phyloP scores from a whole-genome alignment of 108 stramenopile species.

The Asterionellopsis glacialis region DNA sequence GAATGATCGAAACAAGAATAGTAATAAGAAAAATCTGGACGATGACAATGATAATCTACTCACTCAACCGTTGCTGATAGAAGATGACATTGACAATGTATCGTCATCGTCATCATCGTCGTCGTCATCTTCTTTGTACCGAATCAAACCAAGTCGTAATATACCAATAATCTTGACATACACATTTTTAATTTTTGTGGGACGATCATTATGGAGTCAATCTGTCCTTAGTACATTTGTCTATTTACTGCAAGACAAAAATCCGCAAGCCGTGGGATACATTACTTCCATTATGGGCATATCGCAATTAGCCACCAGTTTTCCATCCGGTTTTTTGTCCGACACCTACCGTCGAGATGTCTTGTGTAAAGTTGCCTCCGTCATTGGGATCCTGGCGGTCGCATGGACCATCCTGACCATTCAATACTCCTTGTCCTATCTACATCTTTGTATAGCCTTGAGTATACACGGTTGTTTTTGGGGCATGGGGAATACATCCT shows the following conservation, averaged over 20 bases:
- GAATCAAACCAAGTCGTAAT: conserved; percentile 13
- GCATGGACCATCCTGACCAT: conserved; percentile 16
- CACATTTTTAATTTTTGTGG: conserved; percentile 34
- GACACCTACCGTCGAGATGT: conserved; percentile 41
- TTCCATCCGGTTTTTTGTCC: conserved; percentile 41
- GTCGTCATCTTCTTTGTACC: too few species aligned
- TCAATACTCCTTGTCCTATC: conserved; percentile 12
- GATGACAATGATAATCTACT: too few species aligned
- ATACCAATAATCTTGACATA: conserved; percentile 15
- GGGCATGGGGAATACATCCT: conserved; percentile 39
- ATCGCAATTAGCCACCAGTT: conserved; percentile 24
- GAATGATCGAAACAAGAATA: too few species aligned
- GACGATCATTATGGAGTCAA: conserved; percentile 50
- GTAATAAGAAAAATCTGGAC: too few species aligned
- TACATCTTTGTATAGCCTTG: conserved; percentile 23
- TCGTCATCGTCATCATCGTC: too few species aligned
- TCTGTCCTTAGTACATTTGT: conserved; percentile 42
- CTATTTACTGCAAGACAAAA: conserved; percentile 24
- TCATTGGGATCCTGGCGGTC: conserved; percentile 26
- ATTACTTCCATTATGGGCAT: conserved; percentile 52
- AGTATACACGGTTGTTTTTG: conserved; percentile 42
- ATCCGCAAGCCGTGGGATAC: conserved; percentile 37
- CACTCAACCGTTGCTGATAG: too few species aligned
- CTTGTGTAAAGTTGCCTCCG: conserved; percentile 26
- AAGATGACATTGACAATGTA: too few species aligned